Evolutionary conservation across 2,329 filamentous ascomycete species (phyloP).

Genomic region (Periconia sp.): DNA sequence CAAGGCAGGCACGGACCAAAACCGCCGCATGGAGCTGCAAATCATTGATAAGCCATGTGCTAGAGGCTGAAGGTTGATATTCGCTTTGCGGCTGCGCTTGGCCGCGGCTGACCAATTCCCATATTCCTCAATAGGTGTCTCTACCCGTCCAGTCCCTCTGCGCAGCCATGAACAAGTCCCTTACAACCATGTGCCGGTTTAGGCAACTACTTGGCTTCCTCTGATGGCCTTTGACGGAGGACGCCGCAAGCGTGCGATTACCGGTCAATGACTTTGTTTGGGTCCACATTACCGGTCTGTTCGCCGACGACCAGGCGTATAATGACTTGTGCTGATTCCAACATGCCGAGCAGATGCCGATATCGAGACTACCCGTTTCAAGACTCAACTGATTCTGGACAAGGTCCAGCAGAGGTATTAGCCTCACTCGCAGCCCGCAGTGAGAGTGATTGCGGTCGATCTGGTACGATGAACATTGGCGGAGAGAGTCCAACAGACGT

Average conservation of each 20-base stretch:
- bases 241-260: conserved; percentile 20
- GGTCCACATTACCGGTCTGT: conserved; percentile 54
- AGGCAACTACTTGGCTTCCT: conserved; percentile 37
- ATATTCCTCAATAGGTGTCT: conserved; percentile 17
- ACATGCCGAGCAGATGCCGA: conserved; percentile 55
- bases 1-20: conserved; percentile 9
- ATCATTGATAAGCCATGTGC: not conserved
- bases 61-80: not conserved
- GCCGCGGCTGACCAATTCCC: too few species aligned
- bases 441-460: conserved; percentile 75
- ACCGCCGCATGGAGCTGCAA: not conserved
- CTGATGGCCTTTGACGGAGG: conserved; percentile 26
- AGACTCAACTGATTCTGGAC: conserved; percentile 55
- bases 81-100: not conserved
- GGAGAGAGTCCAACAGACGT: conserved; percentile 64
- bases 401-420: conserved; percentile 71
- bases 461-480: conserved; percentile 74
- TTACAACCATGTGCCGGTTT: conserved; percentile 34
- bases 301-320: conserved; percentile 53
- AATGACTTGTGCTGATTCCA: conserved; percentile 47
- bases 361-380: conserved; percentile 39
- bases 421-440: conserved; percentile 70
- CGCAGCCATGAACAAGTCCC: conserved; percentile 49
- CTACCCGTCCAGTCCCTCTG: conserved; percentile 45
- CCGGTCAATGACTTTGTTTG: conserved; percentile 25